Conservation (phyloP, 2,329 filamentous ascomycete species). For the Dendrostoma leiphaemia region DNA sequence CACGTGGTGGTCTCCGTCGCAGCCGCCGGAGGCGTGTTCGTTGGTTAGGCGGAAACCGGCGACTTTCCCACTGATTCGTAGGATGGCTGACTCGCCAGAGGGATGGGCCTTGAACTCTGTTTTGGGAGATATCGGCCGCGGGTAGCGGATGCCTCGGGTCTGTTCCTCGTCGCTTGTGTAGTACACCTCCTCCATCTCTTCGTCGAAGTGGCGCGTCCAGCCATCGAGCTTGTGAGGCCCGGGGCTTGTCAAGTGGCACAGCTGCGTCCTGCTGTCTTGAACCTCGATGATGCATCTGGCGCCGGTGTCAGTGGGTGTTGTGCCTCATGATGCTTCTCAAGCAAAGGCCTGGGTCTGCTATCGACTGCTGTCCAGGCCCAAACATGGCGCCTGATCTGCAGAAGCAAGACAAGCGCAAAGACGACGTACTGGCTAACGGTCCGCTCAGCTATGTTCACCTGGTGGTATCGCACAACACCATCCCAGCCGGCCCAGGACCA, state of each 20-base stretch:
- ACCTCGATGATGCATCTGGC: neutral
- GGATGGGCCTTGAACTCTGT: too few species aligned
- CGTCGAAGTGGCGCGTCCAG: constrained; percentile 7
- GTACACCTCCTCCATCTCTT: constrained; percentile 2
- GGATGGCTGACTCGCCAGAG: neutral
- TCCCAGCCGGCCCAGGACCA: constrained; percentile 16
- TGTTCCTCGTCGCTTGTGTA: neutral
- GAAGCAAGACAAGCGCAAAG: too few species aligned
- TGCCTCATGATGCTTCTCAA: too few species aligned
- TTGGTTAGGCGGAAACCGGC: neutral
- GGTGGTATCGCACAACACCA: neutral
- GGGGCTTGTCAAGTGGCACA: neutral
- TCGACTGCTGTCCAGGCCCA: too few species aligned
- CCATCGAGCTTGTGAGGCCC: neutral
- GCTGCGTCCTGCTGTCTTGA: neutral
- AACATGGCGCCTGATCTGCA: too few species aligned
- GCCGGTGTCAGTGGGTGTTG: neutral
- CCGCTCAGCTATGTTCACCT: constrained; percentile 7
- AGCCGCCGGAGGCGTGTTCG: neutral
- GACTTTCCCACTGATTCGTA: neutral
- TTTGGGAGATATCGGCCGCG: neutral
- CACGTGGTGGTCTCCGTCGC: neutral
- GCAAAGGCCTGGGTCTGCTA: too few species aligned
- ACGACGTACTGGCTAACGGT: constrained; percentile 7
- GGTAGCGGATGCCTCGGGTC: neutral